Evolutionary conservation across 73 alveolate species (phyloP).

Genomic region (Blepharisma japonicum): DNA sequence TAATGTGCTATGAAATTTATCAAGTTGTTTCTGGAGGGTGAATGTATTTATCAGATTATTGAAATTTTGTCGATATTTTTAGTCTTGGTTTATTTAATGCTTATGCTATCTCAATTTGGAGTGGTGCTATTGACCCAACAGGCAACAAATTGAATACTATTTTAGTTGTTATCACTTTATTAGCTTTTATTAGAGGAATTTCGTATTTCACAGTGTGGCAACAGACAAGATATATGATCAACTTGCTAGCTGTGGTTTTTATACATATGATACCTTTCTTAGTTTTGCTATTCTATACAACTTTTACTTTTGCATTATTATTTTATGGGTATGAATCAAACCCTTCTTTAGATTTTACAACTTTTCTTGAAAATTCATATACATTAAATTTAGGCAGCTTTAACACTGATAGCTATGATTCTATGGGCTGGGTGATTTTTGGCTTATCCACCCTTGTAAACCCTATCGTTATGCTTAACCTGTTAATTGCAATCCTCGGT

Average conservation of each 20-base stretch:
- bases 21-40: conserved; percentile 4
- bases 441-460: conserved; percentile 28
- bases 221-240: conserved; percentile 24
- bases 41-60: neutral
- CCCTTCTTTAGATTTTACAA: neutral
- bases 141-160: no score
- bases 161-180: no score
- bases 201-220: conserved; percentile 26
- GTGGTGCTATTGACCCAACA: no score
- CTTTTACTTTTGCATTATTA: conserved; percentile 17
- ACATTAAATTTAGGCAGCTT: conserved; percentile 34
- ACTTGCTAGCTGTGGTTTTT: conserved; percentile 29
- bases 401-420: conserved; percentile 23
- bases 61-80: neutral
- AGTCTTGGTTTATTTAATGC: neutral
- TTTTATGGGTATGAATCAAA: neutral
- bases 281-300: conserved; percentile 16
- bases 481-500: conserved; percentile 43
- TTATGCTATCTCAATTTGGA: neutral
- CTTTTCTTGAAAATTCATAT: neutral
- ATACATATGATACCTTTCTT: conserved; percentile 28
- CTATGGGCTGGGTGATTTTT: conserved; percentile 31
- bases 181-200: no score
- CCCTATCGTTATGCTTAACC: conserved; percentile 38
- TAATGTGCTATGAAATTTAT: neutral